A percentile compares a stretch with the other conserved stretches of the same genome.
Conservation (phyloP, 192 early-diverging fungal species). For the Phlyctochytrium bullatum region DNA sequence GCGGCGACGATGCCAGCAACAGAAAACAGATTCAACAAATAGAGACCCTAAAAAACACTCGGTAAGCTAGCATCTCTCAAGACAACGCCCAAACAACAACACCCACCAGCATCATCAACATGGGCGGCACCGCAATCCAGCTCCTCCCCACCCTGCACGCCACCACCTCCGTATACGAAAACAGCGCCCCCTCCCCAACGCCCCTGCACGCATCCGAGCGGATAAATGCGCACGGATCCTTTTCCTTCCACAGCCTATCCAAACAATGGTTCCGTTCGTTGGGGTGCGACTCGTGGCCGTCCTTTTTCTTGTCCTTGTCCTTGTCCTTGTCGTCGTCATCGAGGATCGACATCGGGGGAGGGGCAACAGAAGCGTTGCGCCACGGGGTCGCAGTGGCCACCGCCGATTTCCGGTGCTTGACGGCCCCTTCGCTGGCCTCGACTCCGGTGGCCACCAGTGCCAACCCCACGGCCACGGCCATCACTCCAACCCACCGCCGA, state of each 20-base stretch:
- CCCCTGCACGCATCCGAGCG: background rate
- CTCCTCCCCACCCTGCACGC: background rate
- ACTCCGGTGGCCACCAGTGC: too few relatives aligned
- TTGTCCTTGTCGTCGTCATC: background rate
- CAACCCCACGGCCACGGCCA: too few relatives aligned
- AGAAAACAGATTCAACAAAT: background rate
- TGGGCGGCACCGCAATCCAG: background rate
- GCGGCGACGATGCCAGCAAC: background rate
- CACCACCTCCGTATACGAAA: background rate
- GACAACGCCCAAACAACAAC: too few relatives aligned
- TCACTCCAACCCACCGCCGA: too few relatives aligned
- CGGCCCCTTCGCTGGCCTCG: too few relatives aligned
- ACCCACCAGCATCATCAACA: too few relatives aligned
- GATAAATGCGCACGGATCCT: background rate
- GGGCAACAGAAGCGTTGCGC: too few relatives aligned
- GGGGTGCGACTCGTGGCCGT: background rate
- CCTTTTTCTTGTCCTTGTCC: background rate
- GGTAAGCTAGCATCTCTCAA: too few relatives aligned
- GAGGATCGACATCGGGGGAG: too few relatives aligned
- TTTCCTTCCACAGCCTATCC: background rate
- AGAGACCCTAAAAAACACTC: background rate
- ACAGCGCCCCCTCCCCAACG: background rate
- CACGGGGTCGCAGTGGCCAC: too few relatives aligned
- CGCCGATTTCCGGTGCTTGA: too few relatives aligned
- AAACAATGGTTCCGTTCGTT: background rate